Conservation (phyloP, 495 filamentous ascomycete species). For the Coniosporium apollinis region DNA sequence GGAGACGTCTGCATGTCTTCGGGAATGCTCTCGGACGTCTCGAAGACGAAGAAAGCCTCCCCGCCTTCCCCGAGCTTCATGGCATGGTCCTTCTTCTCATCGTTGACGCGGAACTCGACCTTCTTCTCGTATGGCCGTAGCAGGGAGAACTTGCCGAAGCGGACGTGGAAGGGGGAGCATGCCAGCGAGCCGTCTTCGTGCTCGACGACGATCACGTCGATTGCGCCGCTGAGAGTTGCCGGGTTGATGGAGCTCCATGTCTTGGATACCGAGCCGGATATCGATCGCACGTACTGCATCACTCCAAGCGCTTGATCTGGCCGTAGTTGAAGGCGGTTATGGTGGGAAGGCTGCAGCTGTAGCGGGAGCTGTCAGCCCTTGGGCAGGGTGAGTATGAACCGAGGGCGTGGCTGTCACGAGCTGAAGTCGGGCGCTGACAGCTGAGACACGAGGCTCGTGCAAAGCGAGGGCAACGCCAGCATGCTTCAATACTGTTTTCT, state of each 20-base stretch:
- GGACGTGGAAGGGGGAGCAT: slow-evolving; percentile 96
- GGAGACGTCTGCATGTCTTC: slow-evolving; percentile 86
- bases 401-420: no score
- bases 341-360: no score
- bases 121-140: slow-evolving; percentile 96
- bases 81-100: slow-evolving; percentile 72
- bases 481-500: no score
- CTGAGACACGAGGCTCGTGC: no score
- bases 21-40: slow-evolving; percentile 77
- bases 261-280: slow-evolving; percentile 90
- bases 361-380: no score
- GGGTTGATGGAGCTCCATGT: slow-evolving; percentile 99
- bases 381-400: no score
- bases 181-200: slow-evolving; percentile 80
- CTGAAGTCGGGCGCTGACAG: no score
- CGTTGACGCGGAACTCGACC: slow-evolving; percentile 94
- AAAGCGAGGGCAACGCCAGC: no score
- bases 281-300: slow-evolving; percentile 97
- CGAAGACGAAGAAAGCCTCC: slow-evolving; percentile 97
- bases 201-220: slow-evolving; percentile 97
- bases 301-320: no score
- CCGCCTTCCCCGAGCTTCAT: slow-evolving; percentile 98
- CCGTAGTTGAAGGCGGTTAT: no score
- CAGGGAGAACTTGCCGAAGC: slow-evolving; percentile 95
- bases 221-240: slow-evolving; percentile 87